These are phyloP conservation scores for Lepraria neglecta DNA, from an alignment of 495 filamentous ascomycete genomes.

Conservation along the genomic window DNA sequence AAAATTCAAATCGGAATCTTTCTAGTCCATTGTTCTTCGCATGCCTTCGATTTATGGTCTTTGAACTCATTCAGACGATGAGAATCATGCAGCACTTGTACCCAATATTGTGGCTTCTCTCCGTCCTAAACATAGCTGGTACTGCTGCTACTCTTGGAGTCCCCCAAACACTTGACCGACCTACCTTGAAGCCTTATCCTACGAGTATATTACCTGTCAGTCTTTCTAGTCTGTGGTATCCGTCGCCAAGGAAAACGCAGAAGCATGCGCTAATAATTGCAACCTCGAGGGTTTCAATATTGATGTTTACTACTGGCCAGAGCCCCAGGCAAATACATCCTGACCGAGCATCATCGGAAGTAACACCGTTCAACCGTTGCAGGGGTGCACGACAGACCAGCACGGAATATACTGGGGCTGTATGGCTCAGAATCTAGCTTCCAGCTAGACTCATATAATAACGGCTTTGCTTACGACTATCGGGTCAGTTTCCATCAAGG, in stretches of 20 bases:
- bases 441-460: not conserved
- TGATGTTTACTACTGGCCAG: conserved; percentile 22
- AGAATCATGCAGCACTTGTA: no score
- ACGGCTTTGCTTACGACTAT: not conserved
- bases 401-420: conserved; percentile 18
- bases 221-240: no score
- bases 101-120: no score
- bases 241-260: not conserved
- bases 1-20: no score
- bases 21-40: no score
- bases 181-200: no score
- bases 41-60: no score
- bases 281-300: conserved; percentile 3
- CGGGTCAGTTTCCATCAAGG: not conserved
- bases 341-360: conserved; percentile 17
- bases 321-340: conserved; percentile 15
- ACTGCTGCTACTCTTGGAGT: no score
- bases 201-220: no score
- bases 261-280: not conserved
- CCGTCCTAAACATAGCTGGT: no score
- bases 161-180: no score
- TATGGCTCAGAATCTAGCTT: not conserved
- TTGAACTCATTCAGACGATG: no score
- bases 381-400: conserved; percentile 5
- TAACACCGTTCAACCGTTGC: not conserved